Evolutionary conservation across 2,329 filamentous ascomycete species (phyloP).

Genomic region (Magnaporthiopsis rhizophila): DNA sequence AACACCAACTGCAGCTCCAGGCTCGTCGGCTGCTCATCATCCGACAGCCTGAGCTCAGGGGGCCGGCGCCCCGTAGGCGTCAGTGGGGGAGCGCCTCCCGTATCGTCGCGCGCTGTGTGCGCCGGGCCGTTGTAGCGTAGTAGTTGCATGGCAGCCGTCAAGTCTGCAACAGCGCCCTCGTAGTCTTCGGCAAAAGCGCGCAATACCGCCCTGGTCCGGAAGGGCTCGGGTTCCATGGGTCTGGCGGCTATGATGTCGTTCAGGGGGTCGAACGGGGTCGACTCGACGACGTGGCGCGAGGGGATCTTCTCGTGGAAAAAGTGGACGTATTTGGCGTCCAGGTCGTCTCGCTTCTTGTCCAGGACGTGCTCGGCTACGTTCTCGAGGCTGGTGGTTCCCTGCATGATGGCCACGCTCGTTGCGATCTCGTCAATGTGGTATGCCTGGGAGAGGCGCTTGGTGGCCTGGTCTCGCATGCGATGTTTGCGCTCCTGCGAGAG

Average conservation of each 20-base stretch:
- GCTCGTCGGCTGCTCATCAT: slow-evolving; percentile 60
- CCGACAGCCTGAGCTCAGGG: slow-evolving; percentile 22
- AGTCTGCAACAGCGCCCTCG: slow-evolving; percentile 59
- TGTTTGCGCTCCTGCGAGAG: slow-evolving; percentile 70
- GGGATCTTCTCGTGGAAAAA: slow-evolving; percentile 91
- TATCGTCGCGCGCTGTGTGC: slow-evolving; percentile 29
- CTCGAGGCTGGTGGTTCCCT: slow-evolving; percentile 68
- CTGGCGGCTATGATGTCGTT: slow-evolving; percentile 58
- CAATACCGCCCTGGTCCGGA: slow-evolving; percentile 67
- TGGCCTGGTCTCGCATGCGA: slow-evolving; percentile 73
- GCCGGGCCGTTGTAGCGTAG: slow-evolving; percentile 45
- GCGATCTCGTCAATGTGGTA: slow-evolving; percentile 79
- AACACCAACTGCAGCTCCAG: slow-evolving; percentile 69
- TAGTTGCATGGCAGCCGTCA: slow-evolving; percentile 56
- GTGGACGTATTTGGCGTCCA: slow-evolving; percentile 79
- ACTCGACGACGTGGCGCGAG: slow-evolving; percentile 62
- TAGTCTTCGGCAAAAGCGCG: slow-evolving; percentile 69
- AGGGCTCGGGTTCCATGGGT: slow-evolving; percentile 55
- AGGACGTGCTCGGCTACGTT: slow-evolving; percentile 68
- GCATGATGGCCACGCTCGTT: slow-evolving; percentile 76
- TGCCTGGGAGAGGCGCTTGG: slow-evolving; percentile 66
- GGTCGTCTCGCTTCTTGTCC: slow-evolving; percentile 57
- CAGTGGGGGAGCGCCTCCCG: slow-evolving; percentile 33
- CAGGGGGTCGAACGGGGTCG: slow-evolving; percentile 59
- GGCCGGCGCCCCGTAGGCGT: background rate